Conservation (phyloP, 768 basidiomycete species). For the Lentinula sp. region DNA sequence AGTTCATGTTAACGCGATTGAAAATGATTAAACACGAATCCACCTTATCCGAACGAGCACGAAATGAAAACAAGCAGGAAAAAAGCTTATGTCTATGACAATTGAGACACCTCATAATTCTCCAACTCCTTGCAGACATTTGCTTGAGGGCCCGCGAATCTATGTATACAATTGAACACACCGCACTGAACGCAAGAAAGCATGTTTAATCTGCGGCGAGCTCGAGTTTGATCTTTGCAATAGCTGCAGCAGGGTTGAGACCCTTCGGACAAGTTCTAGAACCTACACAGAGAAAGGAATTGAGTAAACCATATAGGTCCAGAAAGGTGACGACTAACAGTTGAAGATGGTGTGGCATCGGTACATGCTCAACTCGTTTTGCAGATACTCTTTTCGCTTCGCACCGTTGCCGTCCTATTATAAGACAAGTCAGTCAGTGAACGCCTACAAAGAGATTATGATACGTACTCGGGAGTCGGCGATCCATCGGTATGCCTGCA, state of each 20-base stretch:
- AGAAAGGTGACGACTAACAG: slow-evolving; percentile 40
- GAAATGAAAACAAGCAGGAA: too few relatives aligned
- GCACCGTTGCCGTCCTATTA: slow-evolving; percentile 67
- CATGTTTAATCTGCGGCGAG: slow-evolving; percentile 60
- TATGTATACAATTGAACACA: background rate
- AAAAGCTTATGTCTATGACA: too few relatives aligned
- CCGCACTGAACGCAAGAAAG: background rate
- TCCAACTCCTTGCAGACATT: background rate
- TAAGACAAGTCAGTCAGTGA: background rate
- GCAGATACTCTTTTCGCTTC: slow-evolving; percentile 84
- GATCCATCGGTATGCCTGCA: slow-evolving; percentile 98
- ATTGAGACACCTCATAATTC: background rate
- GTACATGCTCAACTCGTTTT: slow-evolving; percentile 95
- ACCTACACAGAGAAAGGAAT: slow-evolving; percentile 31
- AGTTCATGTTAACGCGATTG: background rate
- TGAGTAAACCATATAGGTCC: background rate
- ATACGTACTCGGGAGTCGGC: slow-evolving; percentile 83
- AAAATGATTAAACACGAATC: background rate
- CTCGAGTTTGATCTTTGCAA: slow-evolving; percentile 91
- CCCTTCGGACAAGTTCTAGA: slow-evolving; percentile 97
- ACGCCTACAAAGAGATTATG: background rate
- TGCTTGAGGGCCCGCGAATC: background rate
- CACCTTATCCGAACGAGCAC: too few relatives aligned
- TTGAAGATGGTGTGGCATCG: slow-evolving; percentile 99
- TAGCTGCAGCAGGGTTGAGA: slow-evolving; percentile 87